Conservation (phyloP, 73 alveolate species). For the Stentor coeruleus region DNA sequence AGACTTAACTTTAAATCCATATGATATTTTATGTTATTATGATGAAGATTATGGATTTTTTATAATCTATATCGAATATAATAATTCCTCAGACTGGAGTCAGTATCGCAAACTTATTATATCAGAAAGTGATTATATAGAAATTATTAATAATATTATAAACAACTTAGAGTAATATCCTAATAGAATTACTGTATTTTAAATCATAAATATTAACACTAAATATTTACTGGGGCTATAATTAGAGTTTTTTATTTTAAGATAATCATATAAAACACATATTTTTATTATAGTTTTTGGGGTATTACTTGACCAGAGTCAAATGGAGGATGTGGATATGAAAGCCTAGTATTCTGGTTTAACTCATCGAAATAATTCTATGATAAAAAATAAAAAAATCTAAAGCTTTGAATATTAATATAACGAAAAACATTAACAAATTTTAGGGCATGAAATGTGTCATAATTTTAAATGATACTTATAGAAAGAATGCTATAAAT, state of each 20-base stretch:
- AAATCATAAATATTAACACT: background rate
- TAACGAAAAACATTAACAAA: too few relatives aligned
- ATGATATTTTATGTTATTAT: constrained; percentile 13
- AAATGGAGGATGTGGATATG: background rate
- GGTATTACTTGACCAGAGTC: background rate
- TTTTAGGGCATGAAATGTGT: too few relatives aligned
- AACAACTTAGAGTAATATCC: background rate
- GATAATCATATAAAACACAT: background rate
- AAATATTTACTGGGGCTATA: background rate
- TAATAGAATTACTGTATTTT: too few relatives aligned
- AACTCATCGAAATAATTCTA: background rate
- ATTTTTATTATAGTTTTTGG: background rate
- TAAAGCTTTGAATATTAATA: background rate
- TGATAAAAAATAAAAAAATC: background rate
- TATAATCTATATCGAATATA: too few relatives aligned
- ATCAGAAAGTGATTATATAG: background rate
- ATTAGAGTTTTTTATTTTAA: background rate
- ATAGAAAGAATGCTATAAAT: too few relatives aligned
- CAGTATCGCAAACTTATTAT: background rate
- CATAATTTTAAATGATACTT: too few relatives aligned
- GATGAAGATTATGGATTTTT: background rate
- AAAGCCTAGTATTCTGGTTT: background rate
- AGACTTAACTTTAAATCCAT: background rate
- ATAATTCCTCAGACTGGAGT: background rate
- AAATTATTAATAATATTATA: too few relatives aligned